Conservation (phyloP, 495 filamentous ascomycete species). For the Aspergillus bridgeri region DNA sequence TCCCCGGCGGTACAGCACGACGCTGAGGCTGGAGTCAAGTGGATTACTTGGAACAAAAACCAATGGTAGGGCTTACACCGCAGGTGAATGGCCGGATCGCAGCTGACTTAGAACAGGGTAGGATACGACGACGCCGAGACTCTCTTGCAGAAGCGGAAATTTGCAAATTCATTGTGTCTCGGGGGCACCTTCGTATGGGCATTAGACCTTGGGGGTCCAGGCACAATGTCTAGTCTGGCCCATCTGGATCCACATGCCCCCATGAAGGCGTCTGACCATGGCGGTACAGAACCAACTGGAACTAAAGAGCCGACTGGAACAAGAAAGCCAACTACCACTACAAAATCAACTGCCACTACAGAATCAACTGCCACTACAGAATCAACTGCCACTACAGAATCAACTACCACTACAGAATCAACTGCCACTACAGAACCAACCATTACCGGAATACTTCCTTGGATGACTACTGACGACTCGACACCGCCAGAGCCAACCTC, state of each 20-base stretch:
- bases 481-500: too few relatives aligned
- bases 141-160: background rate
- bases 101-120: background rate
- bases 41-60: slow-evolving; percentile 7
- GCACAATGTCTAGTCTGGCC: background rate
- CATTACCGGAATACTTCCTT: too few relatives aligned
- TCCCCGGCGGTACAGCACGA: background rate
- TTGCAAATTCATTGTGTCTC: background rate
- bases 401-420: too few relatives aligned
- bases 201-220: slow-evolving; percentile 1
- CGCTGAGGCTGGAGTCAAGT: slow-evolving; percentile 3
- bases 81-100: background rate
- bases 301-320: too few relatives aligned
- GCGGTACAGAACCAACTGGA: too few relatives aligned
- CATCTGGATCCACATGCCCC: background rate
- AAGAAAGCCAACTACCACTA: too few relatives aligned
- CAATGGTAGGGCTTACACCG: background rate
- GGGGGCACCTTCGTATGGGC: background rate
- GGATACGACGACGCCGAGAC: background rate
- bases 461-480: too few relatives aligned
- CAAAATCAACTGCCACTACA: background rate
- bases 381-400: too few relatives aligned
- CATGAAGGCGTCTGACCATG: background rate
- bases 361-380: too few relatives aligned
- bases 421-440: too few relatives aligned